Base-by-base conservation (phyloP, 768 basidiomycete species). In the Agrocybe chaxingu region DNA sequence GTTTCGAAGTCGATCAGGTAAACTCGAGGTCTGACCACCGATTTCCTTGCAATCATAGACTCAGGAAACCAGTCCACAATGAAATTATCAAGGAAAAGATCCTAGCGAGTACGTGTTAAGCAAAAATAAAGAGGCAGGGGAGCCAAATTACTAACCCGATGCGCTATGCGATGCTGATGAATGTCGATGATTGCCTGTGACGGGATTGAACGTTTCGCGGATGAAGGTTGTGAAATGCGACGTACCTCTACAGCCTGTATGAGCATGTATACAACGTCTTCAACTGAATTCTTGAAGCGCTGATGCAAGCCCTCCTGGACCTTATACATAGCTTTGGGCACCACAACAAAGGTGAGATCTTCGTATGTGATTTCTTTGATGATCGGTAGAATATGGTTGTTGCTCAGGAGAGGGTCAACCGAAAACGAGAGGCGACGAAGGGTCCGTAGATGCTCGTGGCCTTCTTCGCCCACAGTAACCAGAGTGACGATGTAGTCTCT, bases 1-100 rank as follows among this genome's bases (percentile, higher is more conserved):
- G 29, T 41, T 36, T 56, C 54, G 43, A 56, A 56, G 45, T 56
- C 47, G 8, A 56, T 51, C 2, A 56, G n/a, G 13, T 48, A 56
- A 3, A 56, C 47, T n/a, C 54, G 39, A 2, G 54, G 54, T 2
- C 46, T 18, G 16, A 34, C 36, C 11, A 36, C 30, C 1, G 42
- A 12, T 2, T 13, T 33, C 4, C 31, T 19, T 3, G 35, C 7
- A 0, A 8, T 35, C 10, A 56, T 29, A 3, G 54, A 56, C 8
- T 52, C 42, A 8, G 54, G 54, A 29, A 31, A 12, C 45, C 45
- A 52, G 35, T 56, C 48, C 24, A 56, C 34, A 2, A 52, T 7
- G 24, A 56, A 44, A 37, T 56, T 56, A 9, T 35, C 36, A 7
- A 45, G 29, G 16, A 56, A 56, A 6, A 52, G 18, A 24, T 56